phyloP scores from a whole-genome alignment of 1,284 basidiomycete species.

The Malassezia japonica region DNA sequence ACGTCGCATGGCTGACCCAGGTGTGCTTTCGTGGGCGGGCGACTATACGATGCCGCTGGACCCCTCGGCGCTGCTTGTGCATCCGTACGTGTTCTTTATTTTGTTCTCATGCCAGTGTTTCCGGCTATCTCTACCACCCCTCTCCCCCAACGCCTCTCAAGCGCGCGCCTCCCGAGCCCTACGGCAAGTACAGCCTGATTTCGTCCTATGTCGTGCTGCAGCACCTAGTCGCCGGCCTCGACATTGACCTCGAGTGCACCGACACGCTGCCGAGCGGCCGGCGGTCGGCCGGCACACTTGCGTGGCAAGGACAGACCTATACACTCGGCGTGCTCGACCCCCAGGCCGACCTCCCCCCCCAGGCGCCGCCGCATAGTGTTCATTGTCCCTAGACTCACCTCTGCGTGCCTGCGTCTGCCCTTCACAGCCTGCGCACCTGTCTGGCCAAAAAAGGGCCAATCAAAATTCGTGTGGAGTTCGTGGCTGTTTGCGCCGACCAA shows the following conservation, averaged over 20 bases:
- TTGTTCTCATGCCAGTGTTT: background rate
- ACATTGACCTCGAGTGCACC: conserved; percentile 9
- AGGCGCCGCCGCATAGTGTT: too few species aligned
- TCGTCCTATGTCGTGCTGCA: conserved; percentile 15
- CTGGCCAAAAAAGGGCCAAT: too few species aligned
- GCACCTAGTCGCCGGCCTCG: conserved; percentile 4
- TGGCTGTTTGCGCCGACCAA: too few species aligned
- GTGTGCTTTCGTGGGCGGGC: conserved; percentile 11
- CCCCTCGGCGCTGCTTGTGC: conserved; percentile 12
- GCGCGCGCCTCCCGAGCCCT: conserved; percentile 4
- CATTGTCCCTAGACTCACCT: too few species aligned
- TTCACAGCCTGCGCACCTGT: too few species aligned
- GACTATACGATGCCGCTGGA: conserved; percentile 6
- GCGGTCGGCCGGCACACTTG: background rate
- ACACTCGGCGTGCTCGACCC: background rate
- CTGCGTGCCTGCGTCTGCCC: too few species aligned
- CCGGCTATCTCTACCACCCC: conserved; percentile 16
- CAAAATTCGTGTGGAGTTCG: too few species aligned
- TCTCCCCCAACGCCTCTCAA: conserved; percentile 6
- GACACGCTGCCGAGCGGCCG: background rate
- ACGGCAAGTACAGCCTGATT: conserved; percentile 13
- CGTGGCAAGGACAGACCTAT: conserved; percentile 2
- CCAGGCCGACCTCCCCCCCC: background rate
- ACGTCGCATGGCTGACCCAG: background rate
- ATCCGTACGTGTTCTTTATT: conserved; percentile 8